These are phyloP conservation scores for Pelargonium fulgidum DNA, from an alignment of 441 rosid species.

Conservation along the genomic window DNA sequence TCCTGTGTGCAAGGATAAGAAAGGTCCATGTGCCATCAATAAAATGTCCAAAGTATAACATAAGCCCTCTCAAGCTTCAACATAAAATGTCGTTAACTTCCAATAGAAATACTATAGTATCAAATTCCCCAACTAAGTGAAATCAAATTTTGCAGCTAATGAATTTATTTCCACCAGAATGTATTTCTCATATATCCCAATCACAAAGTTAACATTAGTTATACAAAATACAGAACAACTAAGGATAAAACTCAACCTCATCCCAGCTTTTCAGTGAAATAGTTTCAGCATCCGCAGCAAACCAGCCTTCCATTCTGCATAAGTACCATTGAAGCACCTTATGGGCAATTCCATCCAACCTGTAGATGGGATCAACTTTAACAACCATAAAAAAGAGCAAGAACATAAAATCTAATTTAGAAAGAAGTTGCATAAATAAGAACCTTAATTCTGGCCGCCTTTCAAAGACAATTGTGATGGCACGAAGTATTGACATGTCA, in stretches of 20 bases:
- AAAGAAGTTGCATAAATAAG: neutral
- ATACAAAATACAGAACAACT: neutral
- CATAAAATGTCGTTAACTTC: neutral
- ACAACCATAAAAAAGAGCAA: slow-evolving; percentile 1
- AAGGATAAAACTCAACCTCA: slow-evolving; percentile 37
- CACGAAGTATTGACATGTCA: slow-evolving; percentile 70
- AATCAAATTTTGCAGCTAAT: neutral
- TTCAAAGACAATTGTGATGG: slow-evolving; percentile 67
- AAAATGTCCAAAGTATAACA: neutral
- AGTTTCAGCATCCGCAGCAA: slow-evolving; percentile 94
- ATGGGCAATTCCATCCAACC: slow-evolving; percentile 73
- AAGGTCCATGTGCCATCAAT: slow-evolving; percentile 4
- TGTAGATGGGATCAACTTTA: slow-evolving; percentile 26
- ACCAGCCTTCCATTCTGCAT: slow-evolving; percentile 99
- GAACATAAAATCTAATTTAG: neutral
- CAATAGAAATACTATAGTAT: neutral
- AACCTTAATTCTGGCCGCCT: slow-evolving; percentile 79
- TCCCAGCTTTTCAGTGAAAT: slow-evolving; percentile 86
- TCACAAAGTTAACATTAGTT: too few relatives aligned
- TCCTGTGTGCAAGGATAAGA: slow-evolving; percentile 41
- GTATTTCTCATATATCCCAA: too few relatives aligned
- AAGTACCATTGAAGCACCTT: slow-evolving; percentile 96
- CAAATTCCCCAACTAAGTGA: too few relatives aligned
- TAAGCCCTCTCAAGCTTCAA: neutral
- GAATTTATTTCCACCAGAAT: neutral